Conservation (phyloP, 176 grass and related monocot species). For the Avena eriantha region DNA sequence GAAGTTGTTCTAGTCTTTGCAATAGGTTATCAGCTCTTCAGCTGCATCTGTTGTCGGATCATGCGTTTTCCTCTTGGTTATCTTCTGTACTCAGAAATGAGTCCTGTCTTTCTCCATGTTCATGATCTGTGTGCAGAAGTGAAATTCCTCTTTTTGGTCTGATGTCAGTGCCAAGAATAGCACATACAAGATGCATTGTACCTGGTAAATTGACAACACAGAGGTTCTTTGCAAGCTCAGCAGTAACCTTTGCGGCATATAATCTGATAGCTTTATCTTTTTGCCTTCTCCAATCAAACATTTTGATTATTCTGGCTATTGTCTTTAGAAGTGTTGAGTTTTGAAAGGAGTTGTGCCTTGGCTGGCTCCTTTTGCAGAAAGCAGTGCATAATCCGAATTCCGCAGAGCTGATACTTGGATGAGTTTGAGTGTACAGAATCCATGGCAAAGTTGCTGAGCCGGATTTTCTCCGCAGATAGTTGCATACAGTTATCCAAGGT, state of each 20-base stretch:
- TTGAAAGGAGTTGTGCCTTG: neutral
- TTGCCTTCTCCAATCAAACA: neutral
- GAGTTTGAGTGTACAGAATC: conserved; percentile 3
- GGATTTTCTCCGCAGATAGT: neutral
- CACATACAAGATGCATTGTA: neutral
- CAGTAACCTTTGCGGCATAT: neutral
- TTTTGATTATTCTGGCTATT: neutral
- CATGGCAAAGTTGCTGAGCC: conserved; percentile 16
- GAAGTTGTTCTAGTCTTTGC: neutral
- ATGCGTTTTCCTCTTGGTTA: neutral
- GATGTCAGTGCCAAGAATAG: neutral
- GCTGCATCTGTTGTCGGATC: neutral
- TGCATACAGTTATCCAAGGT: conserved; percentile 18
- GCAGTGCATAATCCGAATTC: neutral
- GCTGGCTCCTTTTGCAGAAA: neutral
- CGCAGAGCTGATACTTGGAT: neutral
- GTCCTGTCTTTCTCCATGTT: neutral
- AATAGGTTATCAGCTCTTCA: neutral
- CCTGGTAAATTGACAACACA: neutral
- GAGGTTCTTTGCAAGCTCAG: conserved; percentile 13
- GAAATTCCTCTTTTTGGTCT: neutral
- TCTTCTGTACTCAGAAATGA: neutral
- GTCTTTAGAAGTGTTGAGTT: neutral
- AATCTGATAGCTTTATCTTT: neutral
- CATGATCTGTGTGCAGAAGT: neutral